Conservation (phyloP, 306 rosid genomes). For the Clitoria ternatea region DNA sequence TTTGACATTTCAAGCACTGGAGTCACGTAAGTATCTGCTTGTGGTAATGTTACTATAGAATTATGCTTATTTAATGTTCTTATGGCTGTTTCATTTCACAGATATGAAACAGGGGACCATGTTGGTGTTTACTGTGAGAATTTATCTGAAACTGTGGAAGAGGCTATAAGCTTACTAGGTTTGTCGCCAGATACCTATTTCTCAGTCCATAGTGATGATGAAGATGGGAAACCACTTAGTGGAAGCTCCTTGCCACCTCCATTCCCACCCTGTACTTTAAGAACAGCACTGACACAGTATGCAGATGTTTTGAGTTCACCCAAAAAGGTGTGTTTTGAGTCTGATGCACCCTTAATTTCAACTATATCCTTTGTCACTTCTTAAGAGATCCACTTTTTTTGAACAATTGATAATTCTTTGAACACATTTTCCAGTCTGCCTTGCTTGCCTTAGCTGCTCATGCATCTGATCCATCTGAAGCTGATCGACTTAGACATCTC, state of each 20-base stretch:
- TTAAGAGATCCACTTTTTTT: conserved; percentile 1
- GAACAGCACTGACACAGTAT: conserved; percentile 65
- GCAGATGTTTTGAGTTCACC: conserved; percentile 92
- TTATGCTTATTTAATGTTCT: neutral
- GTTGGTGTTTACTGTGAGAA: conserved; percentile 97
- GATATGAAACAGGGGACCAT: conserved; percentile 98
- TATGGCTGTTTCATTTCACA: conserved; percentile 29
- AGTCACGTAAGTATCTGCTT: conserved; percentile 53
- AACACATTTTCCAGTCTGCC: conserved; percentile 53
- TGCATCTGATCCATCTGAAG: conserved; percentile 86
- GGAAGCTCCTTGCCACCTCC: conserved; percentile 81
- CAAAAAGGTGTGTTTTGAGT: conserved; percentile 63
- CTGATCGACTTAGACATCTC: conserved; percentile 78
- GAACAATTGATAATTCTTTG: conserved; percentile 4
- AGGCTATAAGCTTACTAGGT: conserved; percentile 60
- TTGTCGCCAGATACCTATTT: conserved; percentile 76
- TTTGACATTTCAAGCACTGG: conserved; percentile 82
- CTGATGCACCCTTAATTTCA: conserved; percentile 1
- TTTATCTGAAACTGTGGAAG: conserved; percentile 75
- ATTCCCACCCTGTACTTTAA: conserved; percentile 76
- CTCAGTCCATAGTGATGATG: conserved; percentile 70
- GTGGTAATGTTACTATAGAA: conserved; percentile 4
- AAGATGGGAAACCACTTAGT: conserved; percentile 78
- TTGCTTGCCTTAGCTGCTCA: conserved; percentile 87
- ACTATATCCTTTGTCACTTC: neutral